phyloP scores from a whole-genome alignment of 2,329 filamentous ascomycete genomes.

The Penicillium sp. region DNA sequence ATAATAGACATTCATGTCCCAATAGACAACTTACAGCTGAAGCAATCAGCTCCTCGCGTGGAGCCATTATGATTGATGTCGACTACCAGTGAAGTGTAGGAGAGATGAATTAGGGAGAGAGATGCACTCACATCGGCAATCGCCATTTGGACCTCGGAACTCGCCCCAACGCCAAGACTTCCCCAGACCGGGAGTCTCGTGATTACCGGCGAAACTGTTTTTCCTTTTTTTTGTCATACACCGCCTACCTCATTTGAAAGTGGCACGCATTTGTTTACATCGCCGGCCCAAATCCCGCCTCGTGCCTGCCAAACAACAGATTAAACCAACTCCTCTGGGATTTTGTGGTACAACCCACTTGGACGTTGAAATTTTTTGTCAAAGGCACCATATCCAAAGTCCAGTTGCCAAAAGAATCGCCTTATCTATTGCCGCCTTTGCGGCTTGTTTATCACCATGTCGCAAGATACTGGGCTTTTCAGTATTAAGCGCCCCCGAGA shows the following conservation, averaged over 20 bases:
- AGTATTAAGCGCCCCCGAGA: slow-evolving; percentile 89
- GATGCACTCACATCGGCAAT: slow-evolving; percentile 25
- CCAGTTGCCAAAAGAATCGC: background rate
- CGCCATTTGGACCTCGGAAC: slow-evolving; percentile 39
- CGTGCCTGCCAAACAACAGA: slow-evolving; percentile 17
- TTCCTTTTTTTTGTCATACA: slow-evolving; percentile 15
- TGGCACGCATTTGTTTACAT: slow-evolving; percentile 40
- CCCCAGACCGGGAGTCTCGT: slow-evolving; percentile 34
- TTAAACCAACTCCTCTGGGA: slow-evolving; percentile 17
- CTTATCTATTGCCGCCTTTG: slow-evolving; percentile 22
- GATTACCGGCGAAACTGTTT: slow-evolving; percentile 24
- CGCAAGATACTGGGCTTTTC: slow-evolving; percentile 83
- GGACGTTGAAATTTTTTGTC: background rate
- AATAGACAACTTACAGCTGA: slow-evolving; percentile 63
- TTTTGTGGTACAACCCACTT: slow-evolving; percentile 10
- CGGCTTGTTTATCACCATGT: slow-evolving; percentile 58
- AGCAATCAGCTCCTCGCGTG: slow-evolving; percentile 81
- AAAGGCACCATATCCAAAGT: background rate
- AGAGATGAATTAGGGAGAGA: slow-evolving; percentile 14
- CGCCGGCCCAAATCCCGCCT: slow-evolving; percentile 8
- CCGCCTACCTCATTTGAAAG: slow-evolving; percentile 30
- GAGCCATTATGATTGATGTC: slow-evolving; percentile 63
- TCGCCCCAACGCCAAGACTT: slow-evolving; percentile 25
- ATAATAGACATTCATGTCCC: slow-evolving; percentile 16
- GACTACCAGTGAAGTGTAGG: slow-evolving; percentile 10